Percentiles rank a stretch among this genome's conserved stretches.
Evolutionary conservation across 805 yeast genomes (phyloP).

Genomic region (Candida berthetii): DNA sequence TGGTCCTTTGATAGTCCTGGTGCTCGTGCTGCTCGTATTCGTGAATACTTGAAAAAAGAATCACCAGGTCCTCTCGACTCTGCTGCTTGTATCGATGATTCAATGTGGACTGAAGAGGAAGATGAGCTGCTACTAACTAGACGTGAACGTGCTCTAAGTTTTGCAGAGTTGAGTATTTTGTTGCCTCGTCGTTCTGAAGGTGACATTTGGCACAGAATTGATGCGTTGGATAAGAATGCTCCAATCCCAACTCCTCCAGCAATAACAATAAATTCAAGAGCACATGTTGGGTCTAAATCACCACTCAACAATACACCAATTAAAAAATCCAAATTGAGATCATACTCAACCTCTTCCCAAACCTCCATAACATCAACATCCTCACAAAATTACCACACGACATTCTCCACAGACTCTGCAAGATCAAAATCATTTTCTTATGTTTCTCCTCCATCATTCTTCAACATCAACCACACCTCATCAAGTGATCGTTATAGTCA

Average conservation of each 20-base stretch:
- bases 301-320: neutral
- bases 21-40: neutral
- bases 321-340: conserved; percentile 1
- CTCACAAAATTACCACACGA: neutral
- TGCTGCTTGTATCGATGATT: too few species aligned
- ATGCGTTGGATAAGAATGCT: conserved; percentile 27
- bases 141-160: conserved; percentile 50
- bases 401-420: conserved; percentile 1
- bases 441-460: conserved; percentile 2
- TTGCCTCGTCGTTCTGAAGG: conserved; percentile 67
- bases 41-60: neutral
- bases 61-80: neutral
- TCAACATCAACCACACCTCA: conserved; percentile 3
- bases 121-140: conserved; percentile 58
- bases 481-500: conserved; percentile 9
- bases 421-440: conserved; percentile 12
- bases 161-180: conserved; percentile 68
- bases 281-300: neutral
- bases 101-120: conserved; percentile 53
- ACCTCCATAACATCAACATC: conserved; percentile 2
- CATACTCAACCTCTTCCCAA: conserved; percentile 6
- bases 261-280: neutral
- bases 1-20: neutral
- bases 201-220: conserved; percentile 65
- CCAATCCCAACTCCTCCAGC: neutral